Conservation (phyloP, 768 basidiomycete species). For the Hypsizygus marmoreus region DNA sequence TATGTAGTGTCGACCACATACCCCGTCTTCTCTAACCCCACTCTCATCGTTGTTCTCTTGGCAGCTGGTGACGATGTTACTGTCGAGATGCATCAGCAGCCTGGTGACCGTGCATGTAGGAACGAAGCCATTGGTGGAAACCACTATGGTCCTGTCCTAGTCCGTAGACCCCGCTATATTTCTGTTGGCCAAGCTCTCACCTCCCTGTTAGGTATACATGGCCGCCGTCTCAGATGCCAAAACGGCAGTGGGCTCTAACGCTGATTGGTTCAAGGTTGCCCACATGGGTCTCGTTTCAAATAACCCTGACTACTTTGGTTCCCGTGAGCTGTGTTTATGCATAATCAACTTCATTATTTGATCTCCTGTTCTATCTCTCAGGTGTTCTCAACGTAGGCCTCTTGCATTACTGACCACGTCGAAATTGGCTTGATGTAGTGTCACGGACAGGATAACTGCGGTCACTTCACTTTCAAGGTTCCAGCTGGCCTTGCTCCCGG, state of each 20-base stretch:
- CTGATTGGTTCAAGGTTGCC: slow-evolving; percentile 54
- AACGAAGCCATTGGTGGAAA: slow-evolving; percentile 53
- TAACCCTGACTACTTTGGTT: slow-evolving; percentile 49
- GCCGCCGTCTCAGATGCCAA: slow-evolving; percentile 48
- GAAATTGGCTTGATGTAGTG: no score
- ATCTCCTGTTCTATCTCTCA: not conserved
- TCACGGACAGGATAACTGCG: slow-evolving; percentile 46
- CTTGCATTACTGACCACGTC: not conserved
- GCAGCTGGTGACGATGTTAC: slow-evolving; percentile 49
- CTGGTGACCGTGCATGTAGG: slow-evolving; percentile 44
- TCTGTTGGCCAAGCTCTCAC: not conserved
- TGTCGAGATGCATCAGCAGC: slow-evolving; percentile 59
- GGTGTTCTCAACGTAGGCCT: slow-evolving; percentile 32
- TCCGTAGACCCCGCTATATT: slow-evolving; percentile 11
- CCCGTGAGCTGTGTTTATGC: slow-evolving; percentile 24
- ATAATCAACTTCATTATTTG: not conserved
- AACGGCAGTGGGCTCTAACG: slow-evolving; percentile 41
- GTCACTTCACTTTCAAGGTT: slow-evolving; percentile 53
- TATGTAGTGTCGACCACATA: slow-evolving; percentile 19
- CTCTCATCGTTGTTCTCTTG: not conserved
- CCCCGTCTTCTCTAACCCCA: not conserved
- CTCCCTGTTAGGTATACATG: slow-evolving; percentile 40
- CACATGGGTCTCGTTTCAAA: slow-evolving; percentile 51
- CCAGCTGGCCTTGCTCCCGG: slow-evolving; percentile 43
- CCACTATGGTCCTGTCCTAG: slow-evolving; percentile 50